Conservation (phyloP, 2,329 filamentous ascomycete genomes). For the Triangularia setosa region DNA sequence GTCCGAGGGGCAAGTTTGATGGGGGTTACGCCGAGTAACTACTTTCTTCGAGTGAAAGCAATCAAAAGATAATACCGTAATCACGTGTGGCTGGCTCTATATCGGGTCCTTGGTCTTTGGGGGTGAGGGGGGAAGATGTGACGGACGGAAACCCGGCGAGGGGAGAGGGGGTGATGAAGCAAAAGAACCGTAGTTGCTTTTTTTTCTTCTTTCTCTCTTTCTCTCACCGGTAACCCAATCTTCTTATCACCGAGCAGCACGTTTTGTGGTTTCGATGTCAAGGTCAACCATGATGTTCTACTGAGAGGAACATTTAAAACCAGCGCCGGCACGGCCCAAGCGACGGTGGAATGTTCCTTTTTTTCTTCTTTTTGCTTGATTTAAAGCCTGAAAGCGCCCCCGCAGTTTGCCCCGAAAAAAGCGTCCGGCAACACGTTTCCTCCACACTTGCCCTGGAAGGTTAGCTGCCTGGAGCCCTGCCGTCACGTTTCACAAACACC, state of each 20-base stretch:
- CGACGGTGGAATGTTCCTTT: neutral
- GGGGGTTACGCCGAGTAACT: neutral
- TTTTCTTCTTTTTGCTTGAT: neutral
- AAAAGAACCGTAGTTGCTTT: neutral
- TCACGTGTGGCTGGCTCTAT: neutral
- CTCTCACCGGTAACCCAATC: neutral
- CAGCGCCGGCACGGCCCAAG: neutral
- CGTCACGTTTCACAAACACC: neutral
- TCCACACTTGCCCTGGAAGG: neutral
- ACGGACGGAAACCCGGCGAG: neutral
- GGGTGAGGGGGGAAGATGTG: neutral
- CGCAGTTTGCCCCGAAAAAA: neutral
- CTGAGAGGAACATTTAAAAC: neutral
- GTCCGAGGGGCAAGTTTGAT: neutral
- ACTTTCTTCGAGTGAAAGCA: neutral
- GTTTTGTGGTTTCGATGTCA: neutral
- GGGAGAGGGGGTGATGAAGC: neutral
- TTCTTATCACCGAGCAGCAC: neutral
- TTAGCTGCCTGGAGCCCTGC: neutral
- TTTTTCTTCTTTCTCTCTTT: neutral
- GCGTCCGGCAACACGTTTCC: neutral
- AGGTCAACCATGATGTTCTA: neutral
- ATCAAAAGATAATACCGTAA: neutral
- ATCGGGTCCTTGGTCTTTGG: neutral
- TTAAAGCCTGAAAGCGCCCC: neutral